Evolutionary conservation across 2,329 filamentous ascomycete genomes (phyloP), one percentile per base, ranked within the genome.

Genomic region (Alternaria triticimaculans): DNA sequence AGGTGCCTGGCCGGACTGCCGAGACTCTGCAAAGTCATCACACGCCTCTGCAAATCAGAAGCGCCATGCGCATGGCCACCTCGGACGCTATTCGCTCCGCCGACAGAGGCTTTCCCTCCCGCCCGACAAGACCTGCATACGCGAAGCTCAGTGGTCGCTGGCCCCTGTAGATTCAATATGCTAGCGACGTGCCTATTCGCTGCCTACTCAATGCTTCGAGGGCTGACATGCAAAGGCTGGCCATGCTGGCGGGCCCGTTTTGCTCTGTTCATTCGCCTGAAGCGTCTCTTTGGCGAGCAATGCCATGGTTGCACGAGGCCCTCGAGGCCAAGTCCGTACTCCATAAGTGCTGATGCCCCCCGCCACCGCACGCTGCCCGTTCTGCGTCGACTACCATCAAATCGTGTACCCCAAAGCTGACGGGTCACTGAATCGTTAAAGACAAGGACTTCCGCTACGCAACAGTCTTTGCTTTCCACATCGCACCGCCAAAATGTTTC

Each of bases 151-250:
- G 69, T 78, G 76, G 76, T 68, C 58, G 63, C 57, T 50, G 48
- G 58, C 69, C 76, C 76, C 67, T 72, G 75, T 67, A 46, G 26
- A 60, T 37, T 68, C 72, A 78, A 78, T 78, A 74, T 73, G 62
- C 66, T 67, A 61, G 50, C 55, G 21, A 7, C n/a, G 43, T 63
- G 63, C 62, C 70, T 62, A 77, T 78, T 76, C 68, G 73, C 66
- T 68, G 63, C 62, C 64, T 71, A 64, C 54, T 65, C 65, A 64
- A 65, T 68, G 60, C 57, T 63, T 66, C 66, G 55, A 68, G 64
- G 58, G 72, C 75, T 74, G 72, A 76, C 73, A 66, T 76, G 72
- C 73, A 70, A 61, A 60, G 65, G 70, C 70, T 72, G 65, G 68
- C 70, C 70, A 68, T 67, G 57, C 65, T 68, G 67, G 66, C 64